Percentiles rank a stretch among this genome's conserved stretches.
Conservation (phyloP, 257 asterid species). For the Sherardia arvensis region DNA sequence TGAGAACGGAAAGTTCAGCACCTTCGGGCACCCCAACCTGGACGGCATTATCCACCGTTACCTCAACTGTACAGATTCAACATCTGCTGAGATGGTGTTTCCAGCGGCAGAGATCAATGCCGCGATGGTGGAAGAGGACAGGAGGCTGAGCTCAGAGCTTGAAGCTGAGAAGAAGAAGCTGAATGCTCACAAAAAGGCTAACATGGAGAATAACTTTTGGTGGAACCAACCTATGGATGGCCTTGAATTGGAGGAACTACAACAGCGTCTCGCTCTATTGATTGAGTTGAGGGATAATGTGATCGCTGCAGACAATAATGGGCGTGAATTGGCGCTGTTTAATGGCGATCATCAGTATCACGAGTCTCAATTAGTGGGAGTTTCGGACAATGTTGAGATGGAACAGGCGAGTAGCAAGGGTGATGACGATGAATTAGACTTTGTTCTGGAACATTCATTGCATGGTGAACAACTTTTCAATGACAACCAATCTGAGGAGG, state of each 20-base stretch:
- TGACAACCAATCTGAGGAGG: neutral
- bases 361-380: neutral
- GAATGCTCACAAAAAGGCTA: neutral
- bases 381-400: neutral
- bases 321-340: neutral
- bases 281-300: neutral
- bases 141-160: neutral
- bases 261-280: neutral
- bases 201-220: neutral
- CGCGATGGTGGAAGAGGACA: neutral
- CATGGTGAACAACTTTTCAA: neutral
- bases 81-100: neutral
- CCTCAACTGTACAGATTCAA: neutral
- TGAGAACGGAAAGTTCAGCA: neutral
- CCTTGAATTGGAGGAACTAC: neutral
- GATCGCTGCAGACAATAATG: neutral
- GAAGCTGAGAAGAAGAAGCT: neutral
- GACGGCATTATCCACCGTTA: neutral
- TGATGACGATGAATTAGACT: neutral
- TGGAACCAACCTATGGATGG: neutral
- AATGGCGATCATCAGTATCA: neutral
- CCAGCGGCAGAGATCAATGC: neutral
- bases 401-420: neutral
- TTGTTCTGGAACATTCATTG: neutral
- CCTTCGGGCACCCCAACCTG: neutral